These are phyloP conservation scores for Aspergillus bertholletiae DNA, from an alignment of 495 filamentous ascomycete genomes.

Conservation along the genomic window DNA sequence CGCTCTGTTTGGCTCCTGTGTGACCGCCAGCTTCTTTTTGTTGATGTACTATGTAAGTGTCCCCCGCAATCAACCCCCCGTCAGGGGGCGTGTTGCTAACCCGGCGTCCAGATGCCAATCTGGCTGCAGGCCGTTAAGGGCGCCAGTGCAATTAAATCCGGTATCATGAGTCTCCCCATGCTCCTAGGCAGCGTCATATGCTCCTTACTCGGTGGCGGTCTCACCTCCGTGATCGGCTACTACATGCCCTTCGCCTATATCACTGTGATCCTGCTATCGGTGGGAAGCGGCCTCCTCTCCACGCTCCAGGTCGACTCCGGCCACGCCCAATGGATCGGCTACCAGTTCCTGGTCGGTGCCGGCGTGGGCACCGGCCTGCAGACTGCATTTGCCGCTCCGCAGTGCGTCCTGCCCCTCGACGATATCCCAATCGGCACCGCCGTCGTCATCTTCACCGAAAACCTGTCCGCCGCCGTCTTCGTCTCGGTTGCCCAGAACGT, in stretches of 20 bases:
- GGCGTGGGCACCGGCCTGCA: constrained; percentile 24
- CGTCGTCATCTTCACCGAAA: constrained; percentile 62
- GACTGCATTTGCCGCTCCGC: constrained; percentile 53
- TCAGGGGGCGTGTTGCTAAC: too few relatives aligned
- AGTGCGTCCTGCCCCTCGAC: constrained; percentile 54
- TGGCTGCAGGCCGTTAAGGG: constrained; percentile 37
- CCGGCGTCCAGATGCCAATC: constrained; percentile 24
- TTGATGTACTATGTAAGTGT: constrained; percentile 21
- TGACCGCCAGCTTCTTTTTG: constrained; percentile 44
- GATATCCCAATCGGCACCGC: constrained; percentile 64
- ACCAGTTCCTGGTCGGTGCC: constrained; percentile 21
- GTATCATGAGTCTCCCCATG: constrained; percentile 27
- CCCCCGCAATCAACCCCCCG: not conserved
- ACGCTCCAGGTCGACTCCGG: constrained; percentile 18
- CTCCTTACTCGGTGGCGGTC: constrained; percentile 14
- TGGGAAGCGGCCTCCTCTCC: constrained; percentile 54
- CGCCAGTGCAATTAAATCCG: constrained; percentile 24
- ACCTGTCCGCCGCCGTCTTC: constrained; percentile 64
- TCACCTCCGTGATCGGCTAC: constrained; percentile 23
- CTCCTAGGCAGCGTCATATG: constrained; percentile 17
- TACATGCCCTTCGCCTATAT: constrained; percentile 56
- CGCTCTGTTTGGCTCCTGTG: constrained; percentile 42
- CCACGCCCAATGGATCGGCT: constrained; percentile 20
- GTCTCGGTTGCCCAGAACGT: constrained; percentile 69
- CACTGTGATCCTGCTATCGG: constrained; percentile 47